These are phyloP conservation scores for Orobanche coerulescens DNA, from an alignment of 257 asterid genomes.

Conservation along the genomic window DNA sequence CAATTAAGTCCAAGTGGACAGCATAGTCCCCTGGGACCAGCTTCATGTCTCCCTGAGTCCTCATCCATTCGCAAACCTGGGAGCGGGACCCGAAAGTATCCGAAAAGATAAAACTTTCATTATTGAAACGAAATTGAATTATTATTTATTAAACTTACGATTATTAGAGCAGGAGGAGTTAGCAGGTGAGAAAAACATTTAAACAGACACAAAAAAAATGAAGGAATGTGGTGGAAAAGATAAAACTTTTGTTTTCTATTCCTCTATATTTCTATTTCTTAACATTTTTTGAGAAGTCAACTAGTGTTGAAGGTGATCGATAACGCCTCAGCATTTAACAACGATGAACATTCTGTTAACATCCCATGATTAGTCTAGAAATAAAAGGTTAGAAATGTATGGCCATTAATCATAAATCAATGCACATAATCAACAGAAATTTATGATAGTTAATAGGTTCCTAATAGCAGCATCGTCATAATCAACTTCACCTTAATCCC, in stretches of 20 bases:
- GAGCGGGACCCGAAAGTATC: constrained; percentile 3
- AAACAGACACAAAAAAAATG: background rate
- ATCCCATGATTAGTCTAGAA: background rate
- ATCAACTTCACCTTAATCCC: too few species aligned
- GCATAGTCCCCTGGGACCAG: constrained; percentile 89
- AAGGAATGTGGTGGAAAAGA: background rate
- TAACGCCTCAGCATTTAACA: background rate
- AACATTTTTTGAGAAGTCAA: background rate
- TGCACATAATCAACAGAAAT: background rate
- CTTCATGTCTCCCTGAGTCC: constrained; percentile 60
- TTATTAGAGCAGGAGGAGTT: background rate
- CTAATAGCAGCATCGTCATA: too few species aligned
- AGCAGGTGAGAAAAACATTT: background rate
- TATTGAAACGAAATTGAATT: background rate
- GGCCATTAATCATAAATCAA: background rate
- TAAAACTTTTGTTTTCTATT: background rate
- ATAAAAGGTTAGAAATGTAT: background rate
- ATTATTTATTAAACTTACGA: background rate
- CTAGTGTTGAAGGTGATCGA: background rate
- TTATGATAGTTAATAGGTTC: background rate
- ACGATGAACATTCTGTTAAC: background rate
- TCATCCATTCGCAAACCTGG: constrained; percentile 96
- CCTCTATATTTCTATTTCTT: background rate
- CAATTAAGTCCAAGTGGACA: constrained; percentile 80
- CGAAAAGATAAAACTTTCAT: background rate